These are phyloP conservation scores for Cyclospora cayetanensis DNA, from an alignment of 169 alveolate species.

Conservation along the genomic window DNA sequence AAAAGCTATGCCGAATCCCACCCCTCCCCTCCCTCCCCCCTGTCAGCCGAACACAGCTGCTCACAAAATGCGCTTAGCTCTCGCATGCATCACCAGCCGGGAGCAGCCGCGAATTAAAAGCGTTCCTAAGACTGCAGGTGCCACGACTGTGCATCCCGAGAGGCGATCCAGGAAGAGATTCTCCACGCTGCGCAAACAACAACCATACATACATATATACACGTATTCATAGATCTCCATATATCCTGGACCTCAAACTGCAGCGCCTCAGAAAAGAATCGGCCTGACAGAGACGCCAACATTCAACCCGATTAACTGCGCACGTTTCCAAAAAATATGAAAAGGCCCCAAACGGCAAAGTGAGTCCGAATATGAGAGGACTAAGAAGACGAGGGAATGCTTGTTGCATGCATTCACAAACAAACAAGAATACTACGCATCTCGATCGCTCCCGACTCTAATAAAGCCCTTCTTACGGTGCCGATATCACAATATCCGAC, in stretches of 20 bases:
- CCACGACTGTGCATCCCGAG: neutral
- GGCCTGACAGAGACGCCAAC: neutral
- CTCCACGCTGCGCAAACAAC: conserved; percentile 19
- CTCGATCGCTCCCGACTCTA: too few relatives aligned
- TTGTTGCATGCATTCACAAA: too few relatives aligned
- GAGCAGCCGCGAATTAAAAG: neutral
- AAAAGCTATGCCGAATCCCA: neutral
- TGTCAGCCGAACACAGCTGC: too few relatives aligned
- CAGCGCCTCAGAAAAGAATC: too few relatives aligned
- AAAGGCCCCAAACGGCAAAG: neutral
- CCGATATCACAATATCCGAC: neutral
- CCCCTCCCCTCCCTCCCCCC: too few relatives aligned
- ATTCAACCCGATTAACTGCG: neutral
- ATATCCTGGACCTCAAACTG: conserved; percentile 8
- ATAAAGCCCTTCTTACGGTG: neutral
- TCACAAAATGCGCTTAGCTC: neutral
- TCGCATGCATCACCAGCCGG: neutral
- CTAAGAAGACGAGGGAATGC: too few relatives aligned
- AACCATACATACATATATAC: too few relatives aligned
- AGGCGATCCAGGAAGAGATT: neutral
- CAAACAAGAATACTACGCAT: too few relatives aligned
- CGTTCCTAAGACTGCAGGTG: neutral
- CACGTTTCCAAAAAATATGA: neutral
- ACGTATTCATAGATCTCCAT: too few relatives aligned
- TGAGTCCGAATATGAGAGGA: too few relatives aligned